phyloP scores from a whole-genome alignment of 1,284 basidiomycete species.

The Ustilago tritici region DNA sequence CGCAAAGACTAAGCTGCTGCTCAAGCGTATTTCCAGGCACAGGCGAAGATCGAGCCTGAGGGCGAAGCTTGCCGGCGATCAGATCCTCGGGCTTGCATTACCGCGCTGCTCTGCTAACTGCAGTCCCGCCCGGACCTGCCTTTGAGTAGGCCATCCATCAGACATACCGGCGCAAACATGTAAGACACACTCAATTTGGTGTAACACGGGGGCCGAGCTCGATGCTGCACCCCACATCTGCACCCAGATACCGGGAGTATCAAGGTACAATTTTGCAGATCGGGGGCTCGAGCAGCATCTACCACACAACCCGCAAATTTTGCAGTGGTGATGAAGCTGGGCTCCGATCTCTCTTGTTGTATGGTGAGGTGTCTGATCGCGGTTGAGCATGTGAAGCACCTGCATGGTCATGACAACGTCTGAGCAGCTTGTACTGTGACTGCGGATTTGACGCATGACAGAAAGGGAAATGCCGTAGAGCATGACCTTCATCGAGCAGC shows the following conservation, averaged over 20 bases:
- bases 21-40: background rate
- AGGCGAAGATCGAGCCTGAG: background rate
- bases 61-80: constrained; percentile 1
- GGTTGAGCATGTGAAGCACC: background rate
- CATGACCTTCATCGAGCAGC: background rate
- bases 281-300: background rate
- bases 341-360: background rate
- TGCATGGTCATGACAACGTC: background rate
- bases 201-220: background rate
- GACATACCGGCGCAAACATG: background rate
- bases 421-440: background rate
- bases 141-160: background rate
- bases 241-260: background rate
- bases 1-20: background rate
- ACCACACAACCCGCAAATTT: background rate
- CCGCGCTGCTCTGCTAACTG: background rate
- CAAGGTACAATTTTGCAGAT: background rate
- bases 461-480: background rate
- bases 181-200: background rate
- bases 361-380: background rate
- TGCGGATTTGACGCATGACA: background rate
- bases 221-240: background rate
- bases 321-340: background rate
- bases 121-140: background rate
- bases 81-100: background rate